Conservation (phyloP, 306 rosid genomes). For the Cicer cuneatum region DNA sequence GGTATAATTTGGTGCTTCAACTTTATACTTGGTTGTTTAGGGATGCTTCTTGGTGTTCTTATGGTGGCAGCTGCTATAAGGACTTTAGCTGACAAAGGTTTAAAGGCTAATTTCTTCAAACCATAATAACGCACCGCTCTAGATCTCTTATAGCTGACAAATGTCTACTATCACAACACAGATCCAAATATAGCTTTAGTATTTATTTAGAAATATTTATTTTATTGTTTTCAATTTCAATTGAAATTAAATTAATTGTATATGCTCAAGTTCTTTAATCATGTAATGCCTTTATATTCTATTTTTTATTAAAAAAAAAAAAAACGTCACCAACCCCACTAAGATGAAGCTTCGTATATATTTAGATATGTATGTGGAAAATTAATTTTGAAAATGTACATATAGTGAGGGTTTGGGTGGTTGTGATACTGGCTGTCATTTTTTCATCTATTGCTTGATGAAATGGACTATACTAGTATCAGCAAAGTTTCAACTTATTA, state of each 20-base stretch:
- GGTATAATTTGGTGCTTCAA: conserved; percentile 52
- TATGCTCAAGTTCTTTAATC: no score
- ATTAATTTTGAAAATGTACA: neutral
- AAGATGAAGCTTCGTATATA: neutral
- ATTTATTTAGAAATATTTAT: neutral
- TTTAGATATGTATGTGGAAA: no score
- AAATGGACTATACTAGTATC: neutral
- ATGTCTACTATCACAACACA: no score
- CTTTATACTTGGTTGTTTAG: conserved; percentile 58
- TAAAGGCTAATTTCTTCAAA: conserved; percentile 66
- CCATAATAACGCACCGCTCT: conserved; percentile 40
- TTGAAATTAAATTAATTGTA: no score
- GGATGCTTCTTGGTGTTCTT: conserved; percentile 55
- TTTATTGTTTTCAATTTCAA: no score
- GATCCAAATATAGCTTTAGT: no score
- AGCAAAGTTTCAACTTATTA: neutral
- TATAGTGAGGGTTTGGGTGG: neutral
- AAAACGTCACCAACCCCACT: neutral
- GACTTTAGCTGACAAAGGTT: conserved; percentile 52
- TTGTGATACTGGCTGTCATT: neutral
- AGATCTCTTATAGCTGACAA: no score
- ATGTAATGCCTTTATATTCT: no score
- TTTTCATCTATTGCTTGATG: neutral
- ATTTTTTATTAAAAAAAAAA: no score
- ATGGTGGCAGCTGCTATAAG: conserved; percentile 55